These are phyloP conservation scores for Daldinia bambusicola DNA, from an alignment of 495 filamentous ascomycete genomes.

Conservation along the genomic window DNA sequence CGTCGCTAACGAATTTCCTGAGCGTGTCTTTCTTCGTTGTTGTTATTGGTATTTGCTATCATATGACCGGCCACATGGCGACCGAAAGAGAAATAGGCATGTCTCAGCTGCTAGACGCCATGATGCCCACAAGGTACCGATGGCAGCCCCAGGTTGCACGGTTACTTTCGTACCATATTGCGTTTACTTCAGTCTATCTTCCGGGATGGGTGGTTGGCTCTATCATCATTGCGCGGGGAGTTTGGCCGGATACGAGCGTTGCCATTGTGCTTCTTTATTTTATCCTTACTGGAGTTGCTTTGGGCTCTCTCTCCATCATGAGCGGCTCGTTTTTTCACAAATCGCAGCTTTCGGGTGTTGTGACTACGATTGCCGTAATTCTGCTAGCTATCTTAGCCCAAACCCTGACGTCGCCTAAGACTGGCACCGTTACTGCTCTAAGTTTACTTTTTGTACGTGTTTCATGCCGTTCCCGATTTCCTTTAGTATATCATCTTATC, in stretches of 20 bases:
- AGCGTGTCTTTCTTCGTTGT: constrained; percentile 74
- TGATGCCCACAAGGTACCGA: constrained; percentile 73
- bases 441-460: constrained; percentile 68
- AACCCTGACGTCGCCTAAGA: constrained; percentile 64
- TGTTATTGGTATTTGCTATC: constrained; percentile 77
- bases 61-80: constrained; percentile 79
- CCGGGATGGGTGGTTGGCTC: constrained; percentile 76
- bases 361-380: constrained; percentile 70
- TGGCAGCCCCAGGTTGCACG: constrained; percentile 77
- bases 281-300: constrained; percentile 70
- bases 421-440: constrained; percentile 68
- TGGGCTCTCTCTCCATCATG: constrained; percentile 75
- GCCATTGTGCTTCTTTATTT: constrained; percentile 71
- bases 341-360: constrained; percentile 80
- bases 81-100: constrained; percentile 82
- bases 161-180: constrained; percentile 71
- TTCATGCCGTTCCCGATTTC: background rate
- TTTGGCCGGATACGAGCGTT: constrained; percentile 70
- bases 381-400: constrained; percentile 76
- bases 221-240: constrained; percentile 66
- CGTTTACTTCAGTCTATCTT: constrained; percentile 74
- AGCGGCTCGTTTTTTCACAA: constrained; percentile 78
- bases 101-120: constrained; percentile 81
- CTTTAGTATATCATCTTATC: background rate
- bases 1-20: constrained; percentile 71